phyloP scores from a whole-genome alignment of 2,329 filamentous ascomycete species.

The Xylaria sp. region DNA sequence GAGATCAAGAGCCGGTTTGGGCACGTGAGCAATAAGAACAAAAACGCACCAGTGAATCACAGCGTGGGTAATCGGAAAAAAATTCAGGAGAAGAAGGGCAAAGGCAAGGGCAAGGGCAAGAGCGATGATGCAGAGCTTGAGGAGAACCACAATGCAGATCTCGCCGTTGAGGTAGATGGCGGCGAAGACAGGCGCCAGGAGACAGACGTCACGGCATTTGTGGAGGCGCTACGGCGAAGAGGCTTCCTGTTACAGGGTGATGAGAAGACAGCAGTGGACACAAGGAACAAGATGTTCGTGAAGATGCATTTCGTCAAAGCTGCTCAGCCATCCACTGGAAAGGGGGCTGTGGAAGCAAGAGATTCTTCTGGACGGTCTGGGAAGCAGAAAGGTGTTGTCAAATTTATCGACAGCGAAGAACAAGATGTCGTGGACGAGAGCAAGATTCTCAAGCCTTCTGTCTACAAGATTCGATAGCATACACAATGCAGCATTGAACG shows the following conservation, averaged over 20 bases:
- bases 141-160: slow-evolving; percentile 62
- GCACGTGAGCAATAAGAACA: slow-evolving; percentile 60
- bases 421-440: slow-evolving; percentile 72
- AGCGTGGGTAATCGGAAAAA: slow-evolving; percentile 77
- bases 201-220: slow-evolving; percentile 88
- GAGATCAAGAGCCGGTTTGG: slow-evolving; percentile 96
- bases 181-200: slow-evolving; percentile 71
- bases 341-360: slow-evolving; percentile 64
- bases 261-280: slow-evolving; percentile 72
- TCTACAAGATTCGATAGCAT: slow-evolving; percentile 86
- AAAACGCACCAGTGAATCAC: slow-evolving; percentile 66
- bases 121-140: slow-evolving; percentile 60
- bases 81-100: slow-evolving; percentile 48
- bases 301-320: slow-evolving; percentile 94
- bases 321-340: slow-evolving; percentile 78
- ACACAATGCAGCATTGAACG: background rate
- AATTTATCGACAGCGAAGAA: slow-evolving; percentile 69
- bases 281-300: slow-evolving; percentile 98
- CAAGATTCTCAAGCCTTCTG: slow-evolving; percentile 85
- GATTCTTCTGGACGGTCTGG: slow-evolving; percentile 33
- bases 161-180: slow-evolving; percentile 78
- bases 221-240: slow-evolving; percentile 80
- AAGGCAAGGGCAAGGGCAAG: slow-evolving; percentile 60
- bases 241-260: slow-evolving; percentile 85
- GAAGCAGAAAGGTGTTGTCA: slow-evolving; percentile 56